Evolutionary conservation across 2,329 filamentous ascomycete species (phyloP).

Genomic region (Neofusicoccum kwambonambiense): DNA sequence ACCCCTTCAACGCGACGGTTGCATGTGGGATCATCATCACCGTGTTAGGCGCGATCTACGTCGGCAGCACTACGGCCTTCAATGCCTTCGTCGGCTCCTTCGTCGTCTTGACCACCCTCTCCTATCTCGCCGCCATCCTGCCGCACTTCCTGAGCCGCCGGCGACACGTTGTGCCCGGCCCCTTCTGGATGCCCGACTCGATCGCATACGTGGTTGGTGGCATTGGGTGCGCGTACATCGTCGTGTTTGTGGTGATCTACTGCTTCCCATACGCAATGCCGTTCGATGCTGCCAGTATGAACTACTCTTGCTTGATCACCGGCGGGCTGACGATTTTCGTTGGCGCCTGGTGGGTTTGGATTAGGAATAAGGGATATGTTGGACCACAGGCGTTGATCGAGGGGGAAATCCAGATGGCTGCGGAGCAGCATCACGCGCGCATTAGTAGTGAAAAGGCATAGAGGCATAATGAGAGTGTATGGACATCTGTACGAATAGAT

Average conservation of each 20-base stretch:
- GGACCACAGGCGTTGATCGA: constrained; percentile 9
- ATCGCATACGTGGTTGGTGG: constrained; percentile 36
- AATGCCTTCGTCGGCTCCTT: constrained; percentile 64
- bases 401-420: not conserved
- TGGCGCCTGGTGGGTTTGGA: constrained; percentile 42
- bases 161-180: constrained; percentile 52
- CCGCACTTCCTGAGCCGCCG: constrained; percentile 43
- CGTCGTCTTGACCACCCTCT: constrained; percentile 54
- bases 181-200: constrained; percentile 54
- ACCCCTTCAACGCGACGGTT: constrained; percentile 58
- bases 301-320: constrained; percentile 54
- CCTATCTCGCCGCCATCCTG: constrained; percentile 64
- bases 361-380: constrained; percentile 6
- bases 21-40: constrained; percentile 52
- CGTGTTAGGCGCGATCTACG: constrained; percentile 62
- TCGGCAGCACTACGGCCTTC: constrained; percentile 66
- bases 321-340: constrained; percentile 54
- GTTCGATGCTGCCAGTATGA: constrained; percentile 50
- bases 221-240: constrained; percentile 57
- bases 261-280: constrained; percentile 54
- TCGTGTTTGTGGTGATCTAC: constrained; percentile 63
- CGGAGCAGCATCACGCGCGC: not conserved
- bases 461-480: too few relatives aligned
- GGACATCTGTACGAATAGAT: too few relatives aligned
- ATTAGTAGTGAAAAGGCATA: not conserved